Conservation (phyloP, 352 stramenopile species). For the Phytophthora quininea region DNA sequence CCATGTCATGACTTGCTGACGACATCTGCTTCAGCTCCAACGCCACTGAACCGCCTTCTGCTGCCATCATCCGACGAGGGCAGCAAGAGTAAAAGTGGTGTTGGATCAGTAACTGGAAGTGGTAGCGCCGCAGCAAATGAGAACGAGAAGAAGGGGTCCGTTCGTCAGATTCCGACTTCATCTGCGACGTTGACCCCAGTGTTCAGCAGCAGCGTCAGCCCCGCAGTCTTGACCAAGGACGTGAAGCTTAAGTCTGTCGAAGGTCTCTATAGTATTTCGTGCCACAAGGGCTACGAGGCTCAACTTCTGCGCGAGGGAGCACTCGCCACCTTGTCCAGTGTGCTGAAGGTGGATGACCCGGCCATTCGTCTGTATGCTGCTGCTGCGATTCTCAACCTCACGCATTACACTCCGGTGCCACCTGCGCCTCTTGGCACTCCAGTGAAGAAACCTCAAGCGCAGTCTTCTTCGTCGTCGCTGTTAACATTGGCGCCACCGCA, state of each 20-base stretch:
- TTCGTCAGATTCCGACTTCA: conserved; percentile 34
- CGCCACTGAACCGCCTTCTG: conserved; percentile 55
- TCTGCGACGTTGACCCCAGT: conserved; percentile 16
- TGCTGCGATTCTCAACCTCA: conserved; percentile 83
- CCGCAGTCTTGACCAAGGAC: conserved; percentile 52
- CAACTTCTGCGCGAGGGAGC: conserved; percentile 76
- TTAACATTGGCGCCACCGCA: conserved; percentile 29
- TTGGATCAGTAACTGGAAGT: conserved; percentile 7
- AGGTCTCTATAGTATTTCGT: conserved; percentile 83
- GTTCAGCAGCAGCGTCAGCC: conserved; percentile 19
- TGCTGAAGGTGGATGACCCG: conserved; percentile 76
- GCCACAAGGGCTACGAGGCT: conserved; percentile 70
- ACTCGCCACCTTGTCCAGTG: conserved; percentile 55
- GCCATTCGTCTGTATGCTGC: conserved; percentile 67
- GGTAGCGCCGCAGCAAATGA: conserved; percentile 2
- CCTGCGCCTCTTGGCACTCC: conserved; percentile 21
- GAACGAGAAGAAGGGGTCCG: conserved; percentile 20
- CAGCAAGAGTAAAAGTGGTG: conserved; percentile 24
- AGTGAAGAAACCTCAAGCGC: conserved; percentile 24
- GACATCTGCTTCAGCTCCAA: conserved; percentile 44
- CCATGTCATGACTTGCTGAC: conserved; percentile 60
- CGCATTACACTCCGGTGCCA: conserved; percentile 28
- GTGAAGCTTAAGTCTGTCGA: conserved; percentile 82
- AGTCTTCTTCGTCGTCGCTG: conserved; percentile 13
- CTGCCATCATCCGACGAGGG: conserved; percentile 22